Percentiles rank a stretch among this genome's conserved stretches.
Conservation (phyloP, 169 alveolate genomes). For the Cryptosporidium sp. region DNA sequence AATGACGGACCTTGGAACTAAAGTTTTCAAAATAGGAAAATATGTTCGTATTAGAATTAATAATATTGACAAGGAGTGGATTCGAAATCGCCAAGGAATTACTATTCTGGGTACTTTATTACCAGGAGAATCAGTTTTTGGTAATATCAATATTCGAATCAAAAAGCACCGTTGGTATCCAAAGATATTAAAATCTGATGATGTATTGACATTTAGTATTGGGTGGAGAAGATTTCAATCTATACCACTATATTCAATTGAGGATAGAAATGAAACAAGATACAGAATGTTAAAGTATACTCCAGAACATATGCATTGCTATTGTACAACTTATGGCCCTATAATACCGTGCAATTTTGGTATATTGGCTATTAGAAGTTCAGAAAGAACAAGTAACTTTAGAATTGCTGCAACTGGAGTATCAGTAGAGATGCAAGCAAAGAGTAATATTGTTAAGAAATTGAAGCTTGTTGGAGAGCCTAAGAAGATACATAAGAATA, state of each 20-base stretch:
- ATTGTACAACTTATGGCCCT: constrained; percentile 96
- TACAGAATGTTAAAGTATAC: constrained; percentile 91
- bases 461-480: constrained; percentile 98
- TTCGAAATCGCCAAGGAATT: constrained; percentile 39
- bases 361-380: constrained; percentile 85
- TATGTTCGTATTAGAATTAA: constrained; percentile 90
- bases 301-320: constrained; percentile 97
- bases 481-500: constrained; percentile 95
- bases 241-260: constrained; percentile 94
- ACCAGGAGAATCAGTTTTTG: constrained; percentile 86
- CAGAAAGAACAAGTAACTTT: constrained; percentile 88
- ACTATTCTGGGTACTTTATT: constrained; percentile 86
- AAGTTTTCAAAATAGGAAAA: constrained; percentile 87
- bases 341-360: constrained; percentile 93
- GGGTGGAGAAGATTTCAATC: constrained; percentile 99
- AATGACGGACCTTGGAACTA: constrained; percentile 3
- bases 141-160: constrained; percentile 87
- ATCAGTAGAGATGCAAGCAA: constrained; percentile 91
- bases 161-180: constrained; percentile 97
- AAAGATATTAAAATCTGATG: constrained; percentile 95
- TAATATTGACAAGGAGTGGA: constrained; percentile 79
- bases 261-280: constrained; percentile 93
- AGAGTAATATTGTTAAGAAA: constrained; percentile 90
- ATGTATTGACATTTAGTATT: constrained; percentile 95
- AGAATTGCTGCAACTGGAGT: constrained; percentile 97